Base-by-base conservation (phyloP, 2,329 filamentous ascomycete species). In the Aspergillus sp. region DNA sequence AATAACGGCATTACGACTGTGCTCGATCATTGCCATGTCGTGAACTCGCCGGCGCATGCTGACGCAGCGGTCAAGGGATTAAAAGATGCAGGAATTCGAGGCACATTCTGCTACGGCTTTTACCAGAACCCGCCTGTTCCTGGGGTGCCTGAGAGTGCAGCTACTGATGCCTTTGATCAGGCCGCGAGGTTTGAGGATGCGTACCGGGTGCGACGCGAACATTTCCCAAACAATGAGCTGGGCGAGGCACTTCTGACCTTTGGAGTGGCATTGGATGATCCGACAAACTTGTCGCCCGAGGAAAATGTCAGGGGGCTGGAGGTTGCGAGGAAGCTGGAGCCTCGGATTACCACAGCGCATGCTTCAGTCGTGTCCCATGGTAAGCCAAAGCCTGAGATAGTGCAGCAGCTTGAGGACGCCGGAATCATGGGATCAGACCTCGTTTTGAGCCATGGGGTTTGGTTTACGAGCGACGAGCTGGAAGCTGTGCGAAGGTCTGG, bases 1-100 rank as follows among this genome's bases (percentile, higher is more conserved):
- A 57, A 47, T 27, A 57, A 57, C 19, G 54, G 54, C 3, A 42
- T 57, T 12, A 57, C 54, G 4, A 41, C 48, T 12, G 54, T 57
- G 12, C 42, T 57, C 3, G 54, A 53, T 34, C 48, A 57, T 33
- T 52, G 48, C 34, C 54, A 57, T 12, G 42, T 53, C 37, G 40
- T 57, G 9, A 57, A 57, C 19, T 47, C 48, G 9, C 54, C 54
- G 1, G 42, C 22, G 5, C 54, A 57, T 11, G 54, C 54, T 3
- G 48, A 57, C 4, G 49, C 48, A 1, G 54, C 54, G 1, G 54
- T 57, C 1, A 34, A 22, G n/a, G 54, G 54, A 2, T 15, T 57
- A 0, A 52, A 47, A 4, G 49, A 53, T 24, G 42, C 49, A 17
- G 22, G 41, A 1, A 57, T 57, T 8, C 42, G 54, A 6, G 54